Conservation (phyloP, 345 rosid species). For the Boechera stricta region DNA sequence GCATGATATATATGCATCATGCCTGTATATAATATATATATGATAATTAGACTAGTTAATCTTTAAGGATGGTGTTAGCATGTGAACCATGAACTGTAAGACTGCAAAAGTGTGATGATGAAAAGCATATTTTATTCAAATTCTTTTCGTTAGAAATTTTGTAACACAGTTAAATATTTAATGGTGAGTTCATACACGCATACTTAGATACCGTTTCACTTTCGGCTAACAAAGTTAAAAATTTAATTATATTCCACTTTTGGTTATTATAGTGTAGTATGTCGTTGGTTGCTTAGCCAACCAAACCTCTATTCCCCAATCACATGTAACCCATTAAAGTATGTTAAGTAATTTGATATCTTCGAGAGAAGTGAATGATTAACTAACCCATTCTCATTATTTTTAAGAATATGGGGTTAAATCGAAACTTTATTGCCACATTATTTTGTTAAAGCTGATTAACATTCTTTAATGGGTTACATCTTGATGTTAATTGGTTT, state of each 20-base stretch:
- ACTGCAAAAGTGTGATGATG: slow-evolving; percentile 41
- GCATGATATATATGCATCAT: not conserved
- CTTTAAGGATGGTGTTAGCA: slow-evolving; percentile 30
- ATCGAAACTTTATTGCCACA: slow-evolving; percentile 5
- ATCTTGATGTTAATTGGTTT: not conserved
- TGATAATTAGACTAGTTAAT: slow-evolving; percentile 32
- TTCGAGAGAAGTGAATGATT: slow-evolving; percentile 8
- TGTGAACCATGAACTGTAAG: slow-evolving; percentile 47
- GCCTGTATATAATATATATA: not conserved
- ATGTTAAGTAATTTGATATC: not conserved
- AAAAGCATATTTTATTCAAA: slow-evolving; percentile 6
- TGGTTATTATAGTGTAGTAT: not conserved
- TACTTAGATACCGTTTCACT: slow-evolving; percentile 38
- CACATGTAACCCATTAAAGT: slow-evolving; percentile 32
- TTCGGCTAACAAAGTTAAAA: slow-evolving; percentile 42
- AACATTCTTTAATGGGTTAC: not conserved
- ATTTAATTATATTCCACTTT: slow-evolving; percentile 1
- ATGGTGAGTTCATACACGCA: slow-evolving; percentile 21
- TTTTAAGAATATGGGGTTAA: not conserved
- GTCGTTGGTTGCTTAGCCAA: slow-evolving; percentile 41
- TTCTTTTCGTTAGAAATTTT: slow-evolving; percentile 37
- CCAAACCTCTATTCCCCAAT: slow-evolving; percentile 32
- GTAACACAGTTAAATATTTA: slow-evolving; percentile 19
- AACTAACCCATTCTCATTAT: not conserved
- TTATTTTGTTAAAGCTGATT: not conserved